Evolutionary conservation across 1,284 basidiomycete genomes (phyloP), one percentile per base, ranked within the genome.

Genomic region (Naganishia sp.): DNA sequence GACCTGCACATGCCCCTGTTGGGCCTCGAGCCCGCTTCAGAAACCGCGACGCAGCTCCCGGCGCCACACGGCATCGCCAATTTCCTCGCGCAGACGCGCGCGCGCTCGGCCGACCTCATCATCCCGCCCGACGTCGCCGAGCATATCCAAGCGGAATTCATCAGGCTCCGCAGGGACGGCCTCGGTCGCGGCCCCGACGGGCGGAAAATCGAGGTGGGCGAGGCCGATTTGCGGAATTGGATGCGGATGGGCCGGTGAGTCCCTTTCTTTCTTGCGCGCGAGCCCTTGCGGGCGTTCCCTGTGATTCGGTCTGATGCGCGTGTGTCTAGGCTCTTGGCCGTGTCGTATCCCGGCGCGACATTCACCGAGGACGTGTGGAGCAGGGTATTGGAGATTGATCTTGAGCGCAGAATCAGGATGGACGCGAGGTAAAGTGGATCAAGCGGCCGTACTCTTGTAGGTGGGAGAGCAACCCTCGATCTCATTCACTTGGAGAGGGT

Each of bases 171-270:
- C 13, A 71, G 71, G 43, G 67, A 66, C 3, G 63, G 45, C 3
- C 70, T 69, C n/a, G 61, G 63, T 0, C 64, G 63, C 6, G 70
- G 64, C 13, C 71, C 69, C 2, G 74, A 75, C 23, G 71, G 59
- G 6, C 54, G 45, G 11, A 55, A 50, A 23, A 50, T 50, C 18
- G 43, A 23, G 13, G 68, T 69, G n/a, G 74, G 73, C 5, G 73
- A 75, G 63, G 73, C 68, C 11, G 69, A 72, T 6, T 67, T 80
- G 55, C 77, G 73, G 64, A 66, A 76, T 31, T 70, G 77, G 46
- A 78, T 80, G 78, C 74, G 72, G 66, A 70, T 80, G 23, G 79
- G 75, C 0, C 67, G 75, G 71, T 72, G 53, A 55, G 48, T 65
- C 36, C 42, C 49, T 2, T 45, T 49, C 21, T 21, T 21, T 21